Evolutionary conservation across 352 stramenopile species (phyloP).

Genomic region (Phytopythium boreale): DNA sequence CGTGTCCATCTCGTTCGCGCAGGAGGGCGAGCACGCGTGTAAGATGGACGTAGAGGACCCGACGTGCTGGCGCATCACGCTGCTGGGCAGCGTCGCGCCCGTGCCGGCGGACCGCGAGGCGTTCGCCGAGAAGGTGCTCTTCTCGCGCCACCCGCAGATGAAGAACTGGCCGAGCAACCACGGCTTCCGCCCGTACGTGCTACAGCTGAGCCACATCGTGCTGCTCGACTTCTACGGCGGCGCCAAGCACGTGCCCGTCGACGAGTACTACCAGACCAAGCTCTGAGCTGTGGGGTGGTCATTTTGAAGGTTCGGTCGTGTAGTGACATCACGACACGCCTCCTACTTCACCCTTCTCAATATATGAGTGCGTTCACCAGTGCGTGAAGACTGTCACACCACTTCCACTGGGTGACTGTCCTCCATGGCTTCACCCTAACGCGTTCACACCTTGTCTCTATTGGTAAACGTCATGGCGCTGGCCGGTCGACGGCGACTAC

Average conservation of each 20-base stretch:
- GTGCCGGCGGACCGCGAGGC: conserved; percentile 35
- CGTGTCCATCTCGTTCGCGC: conserved; percentile 58
- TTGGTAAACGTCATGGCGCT: neutral
- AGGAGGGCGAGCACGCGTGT: conserved; percentile 44
- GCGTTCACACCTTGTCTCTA: neutral
- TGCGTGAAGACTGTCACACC: no score
- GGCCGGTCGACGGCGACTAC: no score
- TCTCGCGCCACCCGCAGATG: conserved; percentile 77
- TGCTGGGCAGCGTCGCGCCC: conserved; percentile 51
- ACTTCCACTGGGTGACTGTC: no score
- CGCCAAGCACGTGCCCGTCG: conserved; percentile 54
- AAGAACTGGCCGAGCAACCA: conserved; percentile 55
- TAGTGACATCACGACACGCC: no score
- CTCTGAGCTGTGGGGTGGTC: conserved; percentile 12
- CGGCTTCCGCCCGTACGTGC: conserved; percentile 45
- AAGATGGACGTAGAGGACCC: conserved; percentile 71
- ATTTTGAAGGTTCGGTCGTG: no score
- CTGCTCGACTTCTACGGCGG: conserved; percentile 73
- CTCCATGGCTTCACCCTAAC: no score
- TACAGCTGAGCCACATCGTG: conserved; percentile 59
- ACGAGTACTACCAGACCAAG: conserved; percentile 63
- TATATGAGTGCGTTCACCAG: no score
- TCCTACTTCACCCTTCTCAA: no score
- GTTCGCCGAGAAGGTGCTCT: conserved; percentile 55
- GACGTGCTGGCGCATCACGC: conserved; percentile 67